phyloP scores from a whole-genome alignment of 164 flowering plant genomes.

The Litsea cubeba region DNA sequence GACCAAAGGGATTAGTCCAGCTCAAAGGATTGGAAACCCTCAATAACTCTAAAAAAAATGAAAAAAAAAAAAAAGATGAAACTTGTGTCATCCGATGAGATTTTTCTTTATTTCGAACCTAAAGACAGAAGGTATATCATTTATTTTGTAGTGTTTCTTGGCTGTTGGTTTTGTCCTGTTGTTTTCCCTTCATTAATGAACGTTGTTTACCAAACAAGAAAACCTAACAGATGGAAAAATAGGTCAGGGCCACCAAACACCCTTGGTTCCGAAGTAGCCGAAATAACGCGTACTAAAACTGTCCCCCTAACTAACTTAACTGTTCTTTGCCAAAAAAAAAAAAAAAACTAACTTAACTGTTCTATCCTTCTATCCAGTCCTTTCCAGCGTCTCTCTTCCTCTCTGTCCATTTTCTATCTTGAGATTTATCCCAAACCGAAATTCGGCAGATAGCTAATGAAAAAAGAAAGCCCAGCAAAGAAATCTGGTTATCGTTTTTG shows the following conservation, averaged over 20 bases:
- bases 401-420: not conserved
- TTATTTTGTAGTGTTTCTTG: too few relatives aligned
- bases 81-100: too few relatives aligned
- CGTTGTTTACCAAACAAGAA: too few relatives aligned
- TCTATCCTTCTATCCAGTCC: not conserved
- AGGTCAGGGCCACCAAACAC: not conserved
- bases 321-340: not conserved
- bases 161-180: too few relatives aligned
- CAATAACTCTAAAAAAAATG: too few relatives aligned
- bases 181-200: too few relatives aligned
- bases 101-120: too few relatives aligned
- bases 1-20: too few relatives aligned
- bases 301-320: not conserved
- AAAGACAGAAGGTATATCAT: too few relatives aligned
- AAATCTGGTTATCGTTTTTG: not conserved
- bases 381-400: slow-evolving; percentile 10
- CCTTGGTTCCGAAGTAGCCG: slow-evolving; percentile 30
- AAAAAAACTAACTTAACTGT: not conserved
- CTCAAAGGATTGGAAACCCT: too few relatives aligned
- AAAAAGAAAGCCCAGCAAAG: not conserved
- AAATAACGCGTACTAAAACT: slow-evolving; percentile 10
- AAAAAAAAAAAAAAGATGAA: too few relatives aligned
- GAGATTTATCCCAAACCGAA: not conserved
- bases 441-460: not conserved
- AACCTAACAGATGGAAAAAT: not conserved